phyloP scores from a whole-genome alignment of 2,329 filamentous ascomycete species.

The Corniculantispora saksenae region DNA sequence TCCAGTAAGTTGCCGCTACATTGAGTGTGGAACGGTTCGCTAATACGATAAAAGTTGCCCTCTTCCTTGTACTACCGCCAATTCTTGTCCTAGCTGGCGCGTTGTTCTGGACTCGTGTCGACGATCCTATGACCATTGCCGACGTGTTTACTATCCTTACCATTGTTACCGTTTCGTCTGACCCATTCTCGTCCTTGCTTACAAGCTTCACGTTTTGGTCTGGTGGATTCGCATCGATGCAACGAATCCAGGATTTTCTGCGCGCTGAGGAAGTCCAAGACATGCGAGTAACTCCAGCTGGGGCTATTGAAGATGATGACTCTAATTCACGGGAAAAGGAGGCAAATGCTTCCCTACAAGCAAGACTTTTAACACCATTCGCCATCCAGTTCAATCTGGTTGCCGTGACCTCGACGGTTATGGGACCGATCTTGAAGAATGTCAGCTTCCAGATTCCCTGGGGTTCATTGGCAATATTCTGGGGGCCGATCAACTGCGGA shows the following conservation, averaged over 20 bases:
- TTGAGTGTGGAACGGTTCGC: neutral
- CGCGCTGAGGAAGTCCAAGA: neutral
- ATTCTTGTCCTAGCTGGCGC: neutral
- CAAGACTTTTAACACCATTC: neutral
- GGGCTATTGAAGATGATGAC: neutral
- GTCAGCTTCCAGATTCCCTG: neutral
- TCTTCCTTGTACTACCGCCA: neutral
- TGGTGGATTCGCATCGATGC: neutral
- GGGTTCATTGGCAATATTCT: neutral
- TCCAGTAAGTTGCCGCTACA: neutral
- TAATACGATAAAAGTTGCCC: neutral
- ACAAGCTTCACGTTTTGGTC: neutral
- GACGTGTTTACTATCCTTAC: neutral
- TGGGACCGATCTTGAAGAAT: neutral
- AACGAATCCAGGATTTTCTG: conserved; percentile 1
- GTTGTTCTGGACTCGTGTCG: neutral
- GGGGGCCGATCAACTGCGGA: conserved; percentile 9
- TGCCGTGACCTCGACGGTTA: neutral
- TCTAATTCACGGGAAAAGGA: neutral
- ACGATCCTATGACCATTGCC: neutral
- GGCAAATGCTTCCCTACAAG: neutral
- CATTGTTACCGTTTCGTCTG: neutral
- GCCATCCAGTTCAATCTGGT: neutral
- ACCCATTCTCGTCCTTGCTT: neutral
- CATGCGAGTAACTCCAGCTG: neutral